A percentile compares a stretch with the other conserved stretches of the same genome.
phyloP scores from a whole-genome alignment of 2,329 filamentous ascomycete species.

The Colletotrichum sp. region DNA sequence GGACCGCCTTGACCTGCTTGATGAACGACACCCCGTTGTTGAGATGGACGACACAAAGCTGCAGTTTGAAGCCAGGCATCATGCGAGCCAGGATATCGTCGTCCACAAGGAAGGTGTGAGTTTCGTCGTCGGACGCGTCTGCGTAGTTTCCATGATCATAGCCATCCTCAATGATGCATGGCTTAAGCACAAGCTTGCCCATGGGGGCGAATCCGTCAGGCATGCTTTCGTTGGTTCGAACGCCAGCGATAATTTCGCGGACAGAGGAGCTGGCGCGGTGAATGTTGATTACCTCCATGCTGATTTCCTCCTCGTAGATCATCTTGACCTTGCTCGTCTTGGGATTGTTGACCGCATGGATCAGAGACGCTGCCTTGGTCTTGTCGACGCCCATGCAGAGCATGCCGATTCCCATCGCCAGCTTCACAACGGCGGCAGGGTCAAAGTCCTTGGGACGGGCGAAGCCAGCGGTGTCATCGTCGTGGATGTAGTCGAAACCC shows the following conservation, averaged over 20 bases:
- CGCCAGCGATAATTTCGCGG: conserved; percentile 45
- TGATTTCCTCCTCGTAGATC: conserved; percentile 53
- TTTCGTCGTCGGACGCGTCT: not conserved
- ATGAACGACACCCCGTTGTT: conserved; percentile 70
- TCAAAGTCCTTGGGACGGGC: conserved; percentile 43
- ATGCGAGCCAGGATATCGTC: conserved; percentile 56
- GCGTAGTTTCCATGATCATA: conserved; percentile 39
- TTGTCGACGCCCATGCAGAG: not conserved
- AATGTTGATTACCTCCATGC: conserved; percentile 65
- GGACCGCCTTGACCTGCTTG: conserved; percentile 58
- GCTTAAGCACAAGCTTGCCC: conserved; percentile 49
- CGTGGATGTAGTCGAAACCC: conserved; percentile 10
- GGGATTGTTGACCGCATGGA: not conserved
- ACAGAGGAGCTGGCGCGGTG: conserved; percentile 45
- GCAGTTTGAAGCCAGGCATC: conserved; percentile 69
- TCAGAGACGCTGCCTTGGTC: not conserved
- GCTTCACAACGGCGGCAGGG: conserved; percentile 46
- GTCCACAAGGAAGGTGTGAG: conserved; percentile 69
- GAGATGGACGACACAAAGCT: conserved; percentile 59
- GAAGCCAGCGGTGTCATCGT: conserved; percentile 28
- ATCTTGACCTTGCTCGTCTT: conserved; percentile 34
- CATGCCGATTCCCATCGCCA: conserved; percentile 45
- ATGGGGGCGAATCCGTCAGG: conserved; percentile 41
- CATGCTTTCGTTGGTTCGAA: conserved; percentile 31
- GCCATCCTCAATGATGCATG: conserved; percentile 51